phyloP scores from a whole-genome alignment of 2,329 filamentous ascomycete genomes.

The Byssochlamys sp. region DNA sequence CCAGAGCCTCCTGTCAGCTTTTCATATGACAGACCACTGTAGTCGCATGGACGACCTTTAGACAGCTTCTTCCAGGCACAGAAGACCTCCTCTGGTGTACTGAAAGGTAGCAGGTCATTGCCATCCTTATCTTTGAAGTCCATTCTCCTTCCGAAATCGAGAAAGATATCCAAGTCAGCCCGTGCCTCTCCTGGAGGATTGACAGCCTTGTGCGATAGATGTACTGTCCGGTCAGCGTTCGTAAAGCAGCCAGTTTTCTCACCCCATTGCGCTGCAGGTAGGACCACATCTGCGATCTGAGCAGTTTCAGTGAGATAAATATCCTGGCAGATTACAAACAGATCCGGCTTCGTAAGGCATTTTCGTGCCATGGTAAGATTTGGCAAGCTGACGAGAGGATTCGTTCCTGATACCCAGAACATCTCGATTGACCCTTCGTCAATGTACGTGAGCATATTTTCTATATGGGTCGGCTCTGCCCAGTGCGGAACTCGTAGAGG shows the following conservation, averaged over 20 bases:
- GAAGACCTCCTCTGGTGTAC: constrained; percentile 23
- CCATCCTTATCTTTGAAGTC: constrained; percentile 27
- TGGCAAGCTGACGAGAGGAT: constrained; percentile 31
- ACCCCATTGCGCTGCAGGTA: constrained; percentile 29
- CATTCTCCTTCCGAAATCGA: constrained; percentile 27
- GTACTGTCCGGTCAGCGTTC: constrained; percentile 31
- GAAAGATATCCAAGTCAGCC: constrained; percentile 28
- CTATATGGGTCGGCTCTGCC: constrained; percentile 29
- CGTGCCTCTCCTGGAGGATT: constrained; percentile 29
- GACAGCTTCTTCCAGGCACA: constrained; percentile 29
- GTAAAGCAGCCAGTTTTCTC: constrained; percentile 34
- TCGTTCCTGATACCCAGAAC: constrained; percentile 32
- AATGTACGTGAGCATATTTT: constrained; percentile 30
- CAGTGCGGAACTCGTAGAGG: constrained; percentile 27
- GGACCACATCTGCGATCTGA: constrained; percentile 27
- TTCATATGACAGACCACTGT: constrained; percentile 24
- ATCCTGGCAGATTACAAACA: constrained; percentile 29
- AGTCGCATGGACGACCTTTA: constrained; percentile 27
- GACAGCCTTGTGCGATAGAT: constrained; percentile 29
- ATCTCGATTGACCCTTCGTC: constrained; percentile 25
- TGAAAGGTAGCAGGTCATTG: constrained; percentile 21
- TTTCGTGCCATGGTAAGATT: constrained; percentile 21
- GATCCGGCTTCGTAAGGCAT: constrained; percentile 21
- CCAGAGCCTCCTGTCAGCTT: constrained; percentile 27
- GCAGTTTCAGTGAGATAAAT: constrained; percentile 31